These are phyloP conservation scores for Deinandra increscens DNA, from an alignment of 129 eudicot species.

Conservation along the genomic window DNA sequence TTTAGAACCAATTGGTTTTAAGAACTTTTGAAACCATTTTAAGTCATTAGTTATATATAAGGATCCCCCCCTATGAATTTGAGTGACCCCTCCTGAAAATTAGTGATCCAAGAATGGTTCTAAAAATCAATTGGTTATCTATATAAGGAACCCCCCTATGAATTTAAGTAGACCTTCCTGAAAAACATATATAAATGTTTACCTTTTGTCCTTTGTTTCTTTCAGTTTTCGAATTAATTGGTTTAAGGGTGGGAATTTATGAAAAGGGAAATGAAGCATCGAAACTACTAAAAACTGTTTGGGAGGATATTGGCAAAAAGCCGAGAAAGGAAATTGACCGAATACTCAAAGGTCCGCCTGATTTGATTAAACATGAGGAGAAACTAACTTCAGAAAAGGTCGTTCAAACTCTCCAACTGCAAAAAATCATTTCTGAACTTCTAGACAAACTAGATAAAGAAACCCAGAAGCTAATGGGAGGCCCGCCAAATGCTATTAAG, in stretches of 20 bases:
- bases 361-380: background rate
- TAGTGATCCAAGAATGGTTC: no score
- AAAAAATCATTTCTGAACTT: constrained; percentile 7
- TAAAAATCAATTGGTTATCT: no score
- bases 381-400: background rate
- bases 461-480: background rate
- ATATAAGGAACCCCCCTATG: no score
- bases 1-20: no score
- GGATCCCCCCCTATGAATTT: no score
- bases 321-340: background rate
- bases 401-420: constrained; percentile 11
- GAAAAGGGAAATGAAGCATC: constrained; percentile 2
- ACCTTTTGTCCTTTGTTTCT: background rate
- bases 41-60: no score
- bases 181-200: no score
- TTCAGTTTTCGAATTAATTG: background rate
- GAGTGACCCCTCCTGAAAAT: no score
- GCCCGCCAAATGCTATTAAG: no score
- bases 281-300: background rate
- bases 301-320: constrained; percentile 7
- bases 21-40: no score
- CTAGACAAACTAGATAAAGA: background rate
- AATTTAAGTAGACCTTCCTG: no score
- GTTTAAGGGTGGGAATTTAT: background rate
- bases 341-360: background rate